Evolutionary conservation across 2,329 filamentous ascomycete species (phyloP), one percentile per base, ranked within the genome.

Genomic region (Paecilomyces sp.): DNA sequence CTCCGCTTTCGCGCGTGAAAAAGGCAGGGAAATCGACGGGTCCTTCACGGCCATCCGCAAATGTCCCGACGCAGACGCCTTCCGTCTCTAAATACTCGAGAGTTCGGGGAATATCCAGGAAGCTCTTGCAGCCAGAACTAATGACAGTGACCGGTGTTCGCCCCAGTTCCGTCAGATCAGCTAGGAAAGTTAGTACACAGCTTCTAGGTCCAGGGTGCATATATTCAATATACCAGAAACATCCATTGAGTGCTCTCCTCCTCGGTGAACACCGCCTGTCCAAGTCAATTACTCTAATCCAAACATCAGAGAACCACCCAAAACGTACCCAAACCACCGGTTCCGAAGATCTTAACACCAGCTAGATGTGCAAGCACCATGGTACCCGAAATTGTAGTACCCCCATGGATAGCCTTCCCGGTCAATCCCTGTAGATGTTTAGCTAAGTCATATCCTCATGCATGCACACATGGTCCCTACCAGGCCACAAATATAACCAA

Each of bases 71-170:
- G 41, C 88, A 83, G 24, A 91, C 92, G 82, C 80, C 80, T 62
- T 88, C 83, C 0, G 86, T 89, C 69, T 89, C 86, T 3, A 89
- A 79, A 66, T 86, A 88, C 77, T 99, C 94, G 4, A 99, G 81
- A 0, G 94, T 99, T 57, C 91, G 83, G 2, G 89, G 87, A 61
- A 97, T 92, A 71, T 99, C 94, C 41, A 99, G 81, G 74, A 99
- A 97, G 63, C 93, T 94, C 78, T 99, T 99, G 78, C 91, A 95
- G 13, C 94, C 94, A 64, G 90, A 91, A 74, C 88, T 90, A 57
- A 99, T 81, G 2, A 99, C 92, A 28, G 92, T 88, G 57, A 99
- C 88, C 11, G 90, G 86, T 7, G 92, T 97, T 60, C 92, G 84
- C 15, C 94, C 92, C 56, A 99, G 84, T 80, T 97, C 94, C 3